Percentiles rank a stretch among this genome's conserved stretches.
These are phyloP conservation scores for Vitis hybrid DNA, from an alignment of 177 flowering plant species.

Conservation along the genomic window DNA sequence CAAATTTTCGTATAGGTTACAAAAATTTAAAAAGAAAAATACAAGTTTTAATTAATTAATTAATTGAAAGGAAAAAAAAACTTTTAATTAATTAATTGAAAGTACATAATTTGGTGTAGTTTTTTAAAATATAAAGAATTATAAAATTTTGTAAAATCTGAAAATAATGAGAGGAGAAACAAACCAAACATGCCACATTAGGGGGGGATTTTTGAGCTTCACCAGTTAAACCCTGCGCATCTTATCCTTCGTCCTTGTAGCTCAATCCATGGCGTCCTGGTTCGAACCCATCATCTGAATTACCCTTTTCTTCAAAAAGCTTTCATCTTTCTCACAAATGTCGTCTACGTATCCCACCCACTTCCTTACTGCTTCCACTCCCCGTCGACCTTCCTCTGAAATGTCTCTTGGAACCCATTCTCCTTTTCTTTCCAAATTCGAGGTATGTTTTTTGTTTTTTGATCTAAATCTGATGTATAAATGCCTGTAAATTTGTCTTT, in stretches of 20 bases:
- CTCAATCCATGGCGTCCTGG: constrained; percentile 1
- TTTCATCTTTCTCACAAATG: constrained; percentile 9
- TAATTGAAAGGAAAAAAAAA: too few species aligned
- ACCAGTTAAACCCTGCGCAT: neutral
- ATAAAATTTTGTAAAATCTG: too few species aligned
- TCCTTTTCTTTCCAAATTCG: constrained; percentile 13
- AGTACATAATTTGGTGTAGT: too few species aligned
- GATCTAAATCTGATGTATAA: neutral
- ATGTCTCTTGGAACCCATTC: constrained; percentile 10
- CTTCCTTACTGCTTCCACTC: constrained; percentile 21
- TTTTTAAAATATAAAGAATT: too few species aligned
- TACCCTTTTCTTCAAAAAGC: neutral
- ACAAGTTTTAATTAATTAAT: too few species aligned
- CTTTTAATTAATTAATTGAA: too few species aligned
- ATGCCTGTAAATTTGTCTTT: neutral
- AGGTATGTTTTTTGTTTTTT: constrained; percentile 17
- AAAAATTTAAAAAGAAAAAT: too few species aligned
- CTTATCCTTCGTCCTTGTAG: constrained; percentile 5
- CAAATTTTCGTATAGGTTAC: too few species aligned
- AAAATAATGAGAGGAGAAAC: too few species aligned
- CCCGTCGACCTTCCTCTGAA: constrained; percentile 8
- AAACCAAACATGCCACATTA: too few species aligned
- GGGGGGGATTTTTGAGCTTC: too few species aligned
- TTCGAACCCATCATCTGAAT: neutral
- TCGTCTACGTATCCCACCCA: constrained; percentile 16